Evolutionary conservation across 2,329 filamentous ascomycete genomes (phyloP).

Genomic region (Diaporthe sp.): DNA sequence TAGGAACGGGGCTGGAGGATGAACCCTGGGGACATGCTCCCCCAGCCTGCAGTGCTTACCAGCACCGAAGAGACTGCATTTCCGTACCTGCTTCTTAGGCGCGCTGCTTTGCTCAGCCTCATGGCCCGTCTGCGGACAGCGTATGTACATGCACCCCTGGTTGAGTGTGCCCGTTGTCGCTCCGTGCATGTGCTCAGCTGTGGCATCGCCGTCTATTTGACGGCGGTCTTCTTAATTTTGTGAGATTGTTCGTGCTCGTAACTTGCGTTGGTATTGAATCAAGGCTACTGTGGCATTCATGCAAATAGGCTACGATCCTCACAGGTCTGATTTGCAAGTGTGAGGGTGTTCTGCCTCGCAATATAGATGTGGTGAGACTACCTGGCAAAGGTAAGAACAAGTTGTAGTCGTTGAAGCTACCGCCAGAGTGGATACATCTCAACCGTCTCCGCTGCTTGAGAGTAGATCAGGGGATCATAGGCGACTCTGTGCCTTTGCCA

Average conservation of each 20-base stretch:
- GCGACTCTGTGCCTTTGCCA: too few relatives aligned
- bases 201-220: neutral
- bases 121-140: neutral
- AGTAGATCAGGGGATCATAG: too few relatives aligned
- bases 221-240: neutral
- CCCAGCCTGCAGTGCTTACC: neutral
- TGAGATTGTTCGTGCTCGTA: neutral
- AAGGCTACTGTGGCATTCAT: neutral
- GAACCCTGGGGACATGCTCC: conserved; percentile 2
- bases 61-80: neutral
- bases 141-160: neutral
- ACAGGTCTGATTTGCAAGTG: neutral
- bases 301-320: neutral
- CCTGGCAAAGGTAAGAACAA: too few relatives aligned
- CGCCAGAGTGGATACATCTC: too few relatives aligned
- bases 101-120: neutral
- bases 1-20: neutral
- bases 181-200: neutral
- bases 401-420: too few relatives aligned
- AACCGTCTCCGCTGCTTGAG: too few relatives aligned
- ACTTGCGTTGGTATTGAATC: neutral
- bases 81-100: conserved; percentile 9
- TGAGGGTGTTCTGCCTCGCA: neutral
- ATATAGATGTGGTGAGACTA: too few relatives aligned
- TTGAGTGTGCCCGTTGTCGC: neutral